Evolutionary conservation across 495 filamentous ascomycete genomes (phyloP), one percentile per base, ranked within the genome.

Genomic region (Tuber aestivum): DNA sequence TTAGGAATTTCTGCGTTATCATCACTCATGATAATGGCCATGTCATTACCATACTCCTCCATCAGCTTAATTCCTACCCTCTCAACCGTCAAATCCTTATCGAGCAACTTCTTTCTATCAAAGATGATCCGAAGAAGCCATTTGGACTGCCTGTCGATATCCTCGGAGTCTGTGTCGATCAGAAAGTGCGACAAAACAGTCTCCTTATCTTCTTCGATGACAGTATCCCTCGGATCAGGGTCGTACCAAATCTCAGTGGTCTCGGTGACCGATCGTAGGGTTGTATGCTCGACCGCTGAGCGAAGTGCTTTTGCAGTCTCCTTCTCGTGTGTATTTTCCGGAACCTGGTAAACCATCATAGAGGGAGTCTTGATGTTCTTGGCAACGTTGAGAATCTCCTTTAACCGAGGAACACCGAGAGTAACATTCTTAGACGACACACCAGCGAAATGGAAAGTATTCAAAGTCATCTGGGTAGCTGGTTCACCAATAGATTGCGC

Each of bases 391-490:
- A 99, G 86, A 89, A 99, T 98, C 85, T 99, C 95, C 89, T 99
- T 99, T 32, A 99, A 88, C 89, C 95, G 94, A 70, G 95, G 95
- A 38, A 99, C 95, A 92, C 95, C 95, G 72, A 98, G 92, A 37
- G 95, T 99, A 71, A 98, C 94, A 87, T 98, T 99, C 90, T 99
- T 99, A 37, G 95, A 97, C 2, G 96, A 96, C 68, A 99, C 94
- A 96, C 95, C 95, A 84, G 95, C 94, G 85, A 99, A 98, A 88
- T 99, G 95, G 91, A 99, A 99, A 41, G 95, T 99, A 85, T 99
- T 99, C 70, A 99, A 85, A 0, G 95, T 99, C 95, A 99, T 99
- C 86, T 99, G 95, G 2, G 95, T 99, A 69, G 95, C 95, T 32
- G 95, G 95, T 84, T 99, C 95, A 87, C 95, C 95, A 84, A 99